Percentiles rank a stretch among this genome's conserved stretches.
Evolutionary conservation across 129 eudicot genomes (phyloP).

Genomic region (Heracleum sosnowskyi): DNA sequence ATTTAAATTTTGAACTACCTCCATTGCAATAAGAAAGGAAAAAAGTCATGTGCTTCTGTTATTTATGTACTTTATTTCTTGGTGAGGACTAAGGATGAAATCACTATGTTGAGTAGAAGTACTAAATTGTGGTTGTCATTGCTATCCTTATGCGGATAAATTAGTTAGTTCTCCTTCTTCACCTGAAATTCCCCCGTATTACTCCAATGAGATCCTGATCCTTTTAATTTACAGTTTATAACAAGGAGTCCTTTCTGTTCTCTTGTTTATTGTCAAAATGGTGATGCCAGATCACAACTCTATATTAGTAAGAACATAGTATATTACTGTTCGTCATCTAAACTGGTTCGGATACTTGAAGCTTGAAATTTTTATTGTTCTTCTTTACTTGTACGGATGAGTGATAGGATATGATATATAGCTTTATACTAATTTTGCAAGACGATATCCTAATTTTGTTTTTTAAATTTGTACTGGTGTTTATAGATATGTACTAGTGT

Average conservation of each 20-base stretch:
- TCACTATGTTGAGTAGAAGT: neutral
- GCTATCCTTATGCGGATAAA: no score
- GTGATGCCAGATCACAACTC: neutral
- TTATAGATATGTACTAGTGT: no score
- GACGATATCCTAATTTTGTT: no score
- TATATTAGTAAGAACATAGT: neutral
- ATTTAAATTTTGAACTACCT: neutral
- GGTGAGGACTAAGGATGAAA: neutral
- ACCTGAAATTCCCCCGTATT: neutral
- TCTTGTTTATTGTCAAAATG: neutral
- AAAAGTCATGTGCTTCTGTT: neutral
- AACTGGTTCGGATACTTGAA: neutral
- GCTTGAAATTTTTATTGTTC: neutral
- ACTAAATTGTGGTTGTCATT: neutral
- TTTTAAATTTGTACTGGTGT: no score
- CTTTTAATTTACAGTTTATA: neutral
- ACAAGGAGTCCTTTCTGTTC: neutral
- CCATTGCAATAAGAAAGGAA: neutral
- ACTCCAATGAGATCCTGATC: no score
- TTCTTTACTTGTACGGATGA: no score
- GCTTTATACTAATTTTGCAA: no score
- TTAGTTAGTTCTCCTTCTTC: neutral
- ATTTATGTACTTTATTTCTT: neutral
- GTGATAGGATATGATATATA: no score
- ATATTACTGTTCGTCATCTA: no score